Base-by-base conservation (phyloP, 768 basidiomycete genomes). In the Cyathus striatus region DNA sequence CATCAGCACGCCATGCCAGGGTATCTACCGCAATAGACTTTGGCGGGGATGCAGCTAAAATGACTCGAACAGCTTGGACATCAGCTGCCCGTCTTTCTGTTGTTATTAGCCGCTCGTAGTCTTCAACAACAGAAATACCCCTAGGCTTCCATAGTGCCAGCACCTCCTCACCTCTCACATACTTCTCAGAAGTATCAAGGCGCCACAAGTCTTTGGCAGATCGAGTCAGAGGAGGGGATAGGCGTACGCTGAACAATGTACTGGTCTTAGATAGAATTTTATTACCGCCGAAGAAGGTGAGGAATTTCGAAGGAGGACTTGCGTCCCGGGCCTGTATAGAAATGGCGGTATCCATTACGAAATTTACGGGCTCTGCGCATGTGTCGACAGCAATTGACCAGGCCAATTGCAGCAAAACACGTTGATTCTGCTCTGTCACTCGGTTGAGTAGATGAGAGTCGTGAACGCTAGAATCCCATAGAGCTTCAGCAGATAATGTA, bases 401-500 rank as follows among this genome's bases (percentile, higher is more conserved):
- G 25, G 71, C 72, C 4, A 96, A 58, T 55, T 89, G 85, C 21
- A 97, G 58, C 23, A 96, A 67, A 7, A 96, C 71, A 26, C 89
- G 82, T 50, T 94, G 90, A 36, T 81, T 80, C 3, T 79, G 57
- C 2, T 79, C 72, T 2, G 93, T 95, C 27, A 92, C 83, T 21
- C 84, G 79, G 60, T 99, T 95, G 47, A 99, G 73, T 34, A 94
- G 66, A 13, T 80, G 60, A 10, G 90, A 92, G 51, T 90, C 82
- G 59, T 97, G 96, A 10, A 90, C 66, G 44, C 92, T 91, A 1
- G 90, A 91, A 64, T 99, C 96, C 94, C 95, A 98, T 5, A 88
- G 70, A 1, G 85, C 85, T 42, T 81, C 78, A 6, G 81, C 83
- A 17, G 73, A 65, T 35, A 97, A 61, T 5, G 62, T 59, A 9